Conservation (phyloP, 768 basidiomycete genomes). For the Hebeloma cylindrosporum region DNA sequence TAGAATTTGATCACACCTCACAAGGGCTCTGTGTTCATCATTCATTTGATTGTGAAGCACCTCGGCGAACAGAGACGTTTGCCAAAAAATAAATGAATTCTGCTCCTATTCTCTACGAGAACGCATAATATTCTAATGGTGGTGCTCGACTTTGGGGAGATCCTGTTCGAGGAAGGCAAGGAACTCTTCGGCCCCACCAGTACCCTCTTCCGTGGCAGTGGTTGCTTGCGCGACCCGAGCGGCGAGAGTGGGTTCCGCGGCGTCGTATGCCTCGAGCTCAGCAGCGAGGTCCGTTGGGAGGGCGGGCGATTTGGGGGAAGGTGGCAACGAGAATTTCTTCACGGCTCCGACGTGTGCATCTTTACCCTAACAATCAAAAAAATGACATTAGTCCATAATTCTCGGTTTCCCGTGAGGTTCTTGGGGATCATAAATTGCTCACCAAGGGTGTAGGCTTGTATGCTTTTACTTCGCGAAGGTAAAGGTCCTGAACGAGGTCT, state of each 20-base stretch:
- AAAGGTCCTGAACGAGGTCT: constrained; percentile 94
- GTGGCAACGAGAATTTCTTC: constrained; percentile 76
- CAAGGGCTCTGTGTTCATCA: too few species aligned
- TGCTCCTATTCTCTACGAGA: constrained; percentile 14
- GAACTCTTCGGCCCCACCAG: constrained; percentile 72
- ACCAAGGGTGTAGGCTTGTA: constrained; percentile 82
- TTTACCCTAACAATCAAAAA: constrained; percentile 71
- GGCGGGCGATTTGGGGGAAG: constrained; percentile 69
- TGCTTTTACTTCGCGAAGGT: constrained; percentile 83
- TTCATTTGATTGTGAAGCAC: too few species aligned
- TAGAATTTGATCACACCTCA: too few species aligned
- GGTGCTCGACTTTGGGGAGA: constrained; percentile 62
- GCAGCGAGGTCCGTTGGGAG: constrained; percentile 85
- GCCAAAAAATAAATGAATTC: background rate
- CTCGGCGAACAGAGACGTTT: too few species aligned
- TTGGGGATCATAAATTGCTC: constrained; percentile 32
- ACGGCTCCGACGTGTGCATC: constrained; percentile 89
- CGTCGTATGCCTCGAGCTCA: constrained; percentile 85
- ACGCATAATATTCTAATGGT: constrained; percentile 35
- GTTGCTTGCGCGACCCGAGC: constrained; percentile 33
- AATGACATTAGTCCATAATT: background rate
- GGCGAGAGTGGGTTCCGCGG: constrained; percentile 65
- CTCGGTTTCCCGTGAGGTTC: background rate
- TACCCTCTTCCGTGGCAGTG: constrained; percentile 38
- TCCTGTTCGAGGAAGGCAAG: constrained; percentile 82